A percentile compares a stretch with the other conserved stretches of the same genome.
phyloP scores from a whole-genome alignment of 352 stramenopile species.

The Pythium apleroticum region DNA sequence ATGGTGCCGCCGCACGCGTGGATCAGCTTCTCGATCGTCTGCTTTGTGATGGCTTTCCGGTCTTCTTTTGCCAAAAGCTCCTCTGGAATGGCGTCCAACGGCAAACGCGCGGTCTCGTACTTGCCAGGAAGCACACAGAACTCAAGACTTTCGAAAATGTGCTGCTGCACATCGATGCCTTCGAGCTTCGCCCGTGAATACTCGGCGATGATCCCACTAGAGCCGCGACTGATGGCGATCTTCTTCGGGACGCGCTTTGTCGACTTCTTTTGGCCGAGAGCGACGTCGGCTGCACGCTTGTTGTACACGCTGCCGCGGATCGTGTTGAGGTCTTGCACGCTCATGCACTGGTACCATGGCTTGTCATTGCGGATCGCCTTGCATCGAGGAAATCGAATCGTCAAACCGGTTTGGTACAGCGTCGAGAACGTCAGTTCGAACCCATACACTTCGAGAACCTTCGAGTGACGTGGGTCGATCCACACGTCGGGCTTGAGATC shows the following conservation, averaged over 20 bases:
- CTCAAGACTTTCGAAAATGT: slow-evolving; percentile 68
- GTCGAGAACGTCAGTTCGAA: slow-evolving; percentile 85
- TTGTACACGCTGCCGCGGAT: slow-evolving; percentile 59
- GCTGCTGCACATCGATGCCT: slow-evolving; percentile 45
- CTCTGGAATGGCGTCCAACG: slow-evolving; percentile 28
- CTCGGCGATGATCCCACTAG: slow-evolving; percentile 47
- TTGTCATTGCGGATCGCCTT: slow-evolving; percentile 86
- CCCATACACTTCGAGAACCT: slow-evolving; percentile 83
- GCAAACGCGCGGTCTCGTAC: slow-evolving; percentile 32
- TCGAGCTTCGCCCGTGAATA: slow-evolving; percentile 70
- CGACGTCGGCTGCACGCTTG: slow-evolving; percentile 72
- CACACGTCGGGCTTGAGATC: slow-evolving; percentile 79
- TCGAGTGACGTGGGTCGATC: slow-evolving; percentile 81
- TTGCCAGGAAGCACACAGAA: slow-evolving; percentile 83
- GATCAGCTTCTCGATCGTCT: slow-evolving; percentile 71
- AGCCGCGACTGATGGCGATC: slow-evolving; percentile 17
- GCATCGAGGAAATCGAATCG: slow-evolving; percentile 76
- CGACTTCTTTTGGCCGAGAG: slow-evolving; percentile 61
- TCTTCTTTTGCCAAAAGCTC: slow-evolving; percentile 34
- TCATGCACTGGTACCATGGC: slow-evolving; percentile 79
- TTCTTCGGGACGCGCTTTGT: slow-evolving; percentile 48
- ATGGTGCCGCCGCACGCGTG: slow-evolving; percentile 65
- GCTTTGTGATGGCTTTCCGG: slow-evolving; percentile 47
- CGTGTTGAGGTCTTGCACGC: slow-evolving; percentile 72
- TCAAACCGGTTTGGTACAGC: slow-evolving; percentile 79